Base-by-base conservation (phyloP, 495 filamentous ascomycete genomes). In the Saxophila tyrrhenica region DNA sequence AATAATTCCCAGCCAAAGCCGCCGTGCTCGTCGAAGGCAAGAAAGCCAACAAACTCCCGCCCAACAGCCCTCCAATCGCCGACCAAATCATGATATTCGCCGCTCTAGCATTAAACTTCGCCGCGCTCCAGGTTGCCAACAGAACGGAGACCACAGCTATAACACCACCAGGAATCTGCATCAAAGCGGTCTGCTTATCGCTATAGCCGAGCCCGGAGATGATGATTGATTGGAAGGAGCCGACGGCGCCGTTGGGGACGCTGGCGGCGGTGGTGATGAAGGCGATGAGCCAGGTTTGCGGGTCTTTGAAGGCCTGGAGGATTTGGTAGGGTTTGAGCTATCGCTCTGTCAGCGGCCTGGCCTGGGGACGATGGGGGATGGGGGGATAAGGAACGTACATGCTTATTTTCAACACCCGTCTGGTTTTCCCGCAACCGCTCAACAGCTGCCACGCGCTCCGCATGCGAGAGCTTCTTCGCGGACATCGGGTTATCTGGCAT, bases 1-100 rank as follows among this genome's bases (percentile, higher is more conserved):
- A 70, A 62, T 84, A 85, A 49, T 83, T 78, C 16, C 82, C 82
- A 5, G 76, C 76, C 11, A 86, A 68, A n/a, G 77, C 80, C 0
- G 69, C 69, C 25, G 64, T 70, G 60, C 70, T 74, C 45, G 48
- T 64, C 9, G 72, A 67, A 0, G 73, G 69, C 0, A 79, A 66
- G 64, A 83, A 85, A 1, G 56, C 49, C 29, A 62, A n/a, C 1
- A 59, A 45, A 15, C 48, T 39, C 15, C 52, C 56, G 19, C 60
- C 60, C 10, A 60, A 9, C 15, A 60, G 24, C 0, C 44, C 51
- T 19, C 44, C 43, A 16, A 60, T 60, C 11, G 48, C 10, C n/a
- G 52, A 21, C 55, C 39, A 43, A 22, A 50, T 29, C 9, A 55
- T 25, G 42, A 60, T 47, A 20, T 51, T 49, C 41, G 48, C 21